Evolutionary conservation across 371 early-diverging fungal genomes (phyloP), one percentile per base, ranked within the genome.

Genomic region (Syncephalastrum sp.): DNA sequence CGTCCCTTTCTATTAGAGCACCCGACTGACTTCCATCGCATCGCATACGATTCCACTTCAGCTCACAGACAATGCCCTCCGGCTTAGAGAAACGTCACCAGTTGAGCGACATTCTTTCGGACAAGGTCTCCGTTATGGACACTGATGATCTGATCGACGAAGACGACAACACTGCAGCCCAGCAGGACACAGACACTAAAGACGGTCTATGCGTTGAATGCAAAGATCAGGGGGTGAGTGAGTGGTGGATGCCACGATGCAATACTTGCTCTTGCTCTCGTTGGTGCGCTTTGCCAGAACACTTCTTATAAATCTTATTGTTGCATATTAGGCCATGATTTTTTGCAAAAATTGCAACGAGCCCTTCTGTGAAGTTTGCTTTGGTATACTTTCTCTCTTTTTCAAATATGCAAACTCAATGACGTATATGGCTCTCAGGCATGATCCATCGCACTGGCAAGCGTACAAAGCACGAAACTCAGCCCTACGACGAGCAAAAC

Each of bases 341-440:
- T 83, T 76, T 60, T 93, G 94, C 70, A 74, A 82, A 23, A 81
- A 8, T 54, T 93, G 94, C 57, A 76, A 75, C 33, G 94, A 93
- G 57, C 82, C 85, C 50, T 97, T 90, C 79, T 97, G 97, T 68
- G 91, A 91, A 63, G 95, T 96, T 16, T 95, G 98, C 68, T 90
- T 75, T 67, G 82, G 82, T 82, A 80, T n/a, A 27, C 5, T 42
- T 27, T 12, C 38, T 17, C 29, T 46, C 46, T 55, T 38, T 27
- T 33, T 38, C 47, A 46, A 10, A 48, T 5, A 27, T 4, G 14
- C 48, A 27, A 5, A 17, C 16, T 19, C 21, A 33, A 45, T 56
- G 38, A 54, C 25, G 21, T n/a, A 43, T 16, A 33, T 10, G 8
- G 0, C 38, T 33, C 12, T 33, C 7, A 77, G 82, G 78, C 43